Conservation (phyloP, 345 rosid species). For the Salix koriyanagi region DNA sequence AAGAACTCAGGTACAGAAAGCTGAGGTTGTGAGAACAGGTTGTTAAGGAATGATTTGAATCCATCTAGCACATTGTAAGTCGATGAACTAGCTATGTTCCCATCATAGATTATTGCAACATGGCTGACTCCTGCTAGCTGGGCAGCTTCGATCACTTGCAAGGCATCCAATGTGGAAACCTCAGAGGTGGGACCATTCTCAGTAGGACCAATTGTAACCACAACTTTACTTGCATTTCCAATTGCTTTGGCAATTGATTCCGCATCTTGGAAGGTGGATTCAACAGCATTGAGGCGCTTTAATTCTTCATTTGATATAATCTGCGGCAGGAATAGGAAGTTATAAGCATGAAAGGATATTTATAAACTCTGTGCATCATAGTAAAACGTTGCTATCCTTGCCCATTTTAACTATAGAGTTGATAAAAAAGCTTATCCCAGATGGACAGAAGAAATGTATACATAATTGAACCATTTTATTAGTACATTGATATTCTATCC, state of each 20-base stretch:
- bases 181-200: slow-evolving; percentile 67
- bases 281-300: slow-evolving; percentile 80
- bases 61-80: slow-evolving; percentile 78
- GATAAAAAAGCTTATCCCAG: background rate
- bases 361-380: background rate
- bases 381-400: background rate
- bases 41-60: slow-evolving; percentile 67
- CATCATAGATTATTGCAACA: slow-evolving; percentile 69
- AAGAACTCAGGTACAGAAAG: slow-evolving; percentile 57
- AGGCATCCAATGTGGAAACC: slow-evolving; percentile 68
- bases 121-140: slow-evolving; percentile 84
- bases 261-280: slow-evolving; percentile 59
- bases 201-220: slow-evolving; percentile 61
- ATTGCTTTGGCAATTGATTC: slow-evolving; percentile 94
- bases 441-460: background rate
- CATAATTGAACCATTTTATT: background rate
- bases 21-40: slow-evolving; percentile 65
- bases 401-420: background rate
- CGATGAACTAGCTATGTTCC: slow-evolving; percentile 35
- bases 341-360: background rate
- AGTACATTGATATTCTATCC: background rate
- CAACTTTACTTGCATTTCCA: slow-evolving; percentile 90
- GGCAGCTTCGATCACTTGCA: slow-evolving; percentile 71
- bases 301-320: slow-evolving; percentile 74
- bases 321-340: slow-evolving; percentile 27